Evolutionary conservation across 106 monocot species (phyloP).

Genomic region (Xerophyta viscosa): DNA sequence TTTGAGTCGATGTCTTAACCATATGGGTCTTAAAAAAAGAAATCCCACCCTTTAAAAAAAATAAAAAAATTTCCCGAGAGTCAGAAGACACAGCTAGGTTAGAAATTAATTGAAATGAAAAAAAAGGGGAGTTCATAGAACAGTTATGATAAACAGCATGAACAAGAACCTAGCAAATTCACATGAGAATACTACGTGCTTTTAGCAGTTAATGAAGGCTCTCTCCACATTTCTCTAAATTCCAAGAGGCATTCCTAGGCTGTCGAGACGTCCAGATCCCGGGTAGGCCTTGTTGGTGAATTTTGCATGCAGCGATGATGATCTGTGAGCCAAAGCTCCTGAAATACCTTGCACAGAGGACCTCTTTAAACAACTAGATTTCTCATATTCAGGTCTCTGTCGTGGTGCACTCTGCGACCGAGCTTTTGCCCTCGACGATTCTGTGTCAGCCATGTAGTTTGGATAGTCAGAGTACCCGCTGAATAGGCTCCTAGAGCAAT

Average conservation of each 20-base stretch:
- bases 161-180: no score
- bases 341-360: not conserved
- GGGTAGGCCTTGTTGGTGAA: conserved; percentile 65
- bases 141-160: no score
- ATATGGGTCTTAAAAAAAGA: no score
- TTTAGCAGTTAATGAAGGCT: no score
- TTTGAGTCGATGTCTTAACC: no score
- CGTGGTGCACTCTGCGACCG: conserved; percentile 80
- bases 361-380: conserved; percentile 29
- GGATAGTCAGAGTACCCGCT: conserved; percentile 56
- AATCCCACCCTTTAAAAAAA: no score
- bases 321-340: not conserved
- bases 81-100: no score
- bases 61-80: no score
- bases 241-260: conserved; percentile 49
- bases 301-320: conserved; percentile 33
- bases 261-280: conserved; percentile 66
- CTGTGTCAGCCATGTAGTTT: conserved; percentile 79
- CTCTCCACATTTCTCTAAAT: no score
- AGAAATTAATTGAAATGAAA: no score
- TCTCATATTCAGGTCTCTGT: conserved; percentile 67
- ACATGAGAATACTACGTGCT: no score
- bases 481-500: conserved; percentile 44
- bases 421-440: conserved; percentile 59
- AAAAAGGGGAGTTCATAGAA: no score